Percentiles rank a stretch among this genome's conserved stretches.
These are phyloP conservation scores for Stromatinia cepivora DNA, from an alignment of 2,329 filamentous ascomycete genomes.

Conservation along the genomic window DNA sequence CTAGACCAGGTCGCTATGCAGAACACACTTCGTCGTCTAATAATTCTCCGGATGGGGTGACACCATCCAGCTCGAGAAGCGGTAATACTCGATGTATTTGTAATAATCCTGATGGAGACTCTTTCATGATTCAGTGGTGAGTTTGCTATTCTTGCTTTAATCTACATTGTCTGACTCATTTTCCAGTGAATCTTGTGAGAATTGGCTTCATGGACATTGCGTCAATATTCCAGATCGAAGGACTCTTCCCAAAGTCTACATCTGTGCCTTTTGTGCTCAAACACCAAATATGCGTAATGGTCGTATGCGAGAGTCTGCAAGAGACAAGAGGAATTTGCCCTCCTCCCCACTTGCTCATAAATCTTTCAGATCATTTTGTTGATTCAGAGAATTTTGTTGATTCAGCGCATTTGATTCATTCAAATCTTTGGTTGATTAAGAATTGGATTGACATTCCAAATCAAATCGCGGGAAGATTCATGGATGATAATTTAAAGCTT, in stretches of 20 bases:
- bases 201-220: slow-evolving; percentile 65
- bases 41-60: slow-evolving; percentile 50
- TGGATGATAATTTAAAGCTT: neutral
- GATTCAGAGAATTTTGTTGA: slow-evolving; percentile 43
- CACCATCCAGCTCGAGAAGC: slow-evolving; percentile 44
- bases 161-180: slow-evolving; percentile 28
- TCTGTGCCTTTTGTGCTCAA: slow-evolving; percentile 63
- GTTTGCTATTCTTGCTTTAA: slow-evolving; percentile 31
- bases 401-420: neutral
- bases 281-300: slow-evolving; percentile 56
- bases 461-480: neutral
- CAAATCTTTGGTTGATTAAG: slow-evolving; percentile 41
- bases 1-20: slow-evolving; percentile 31
- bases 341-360: slow-evolving; percentile 48
- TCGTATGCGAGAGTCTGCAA: slow-evolving; percentile 46
- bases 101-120: slow-evolving; percentile 45
- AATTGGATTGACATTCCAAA: neutral
- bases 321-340: slow-evolving; percentile 29
- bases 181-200: slow-evolving; percentile 57
- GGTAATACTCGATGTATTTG: slow-evolving; percentile 58
- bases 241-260: slow-evolving; percentile 59
- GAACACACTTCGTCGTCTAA: slow-evolving; percentile 46
- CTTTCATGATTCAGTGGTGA: slow-evolving; percentile 66
- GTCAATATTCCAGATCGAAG: slow-evolving; percentile 56
- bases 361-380: slow-evolving; percentile 48